Evolutionary conservation across 495 filamentous ascomycete genomes (phyloP).

Genomic region (Xylaria intraflava): DNA sequence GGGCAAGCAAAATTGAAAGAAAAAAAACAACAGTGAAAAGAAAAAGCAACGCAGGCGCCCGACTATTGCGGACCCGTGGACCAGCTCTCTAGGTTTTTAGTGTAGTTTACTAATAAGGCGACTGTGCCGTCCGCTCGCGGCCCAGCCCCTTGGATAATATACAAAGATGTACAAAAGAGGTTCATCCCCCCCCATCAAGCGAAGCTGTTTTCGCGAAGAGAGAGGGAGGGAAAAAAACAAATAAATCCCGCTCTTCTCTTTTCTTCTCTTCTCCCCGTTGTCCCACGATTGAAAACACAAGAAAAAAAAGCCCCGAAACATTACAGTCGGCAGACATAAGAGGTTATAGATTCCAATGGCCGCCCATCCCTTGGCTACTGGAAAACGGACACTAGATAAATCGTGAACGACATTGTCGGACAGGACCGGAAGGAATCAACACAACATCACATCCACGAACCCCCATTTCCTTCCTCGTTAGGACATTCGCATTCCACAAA

Average conservation of each 20-base stretch:
- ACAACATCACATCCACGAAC: conserved; percentile 14
- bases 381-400: conserved; percentile 11
- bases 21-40: neutral
- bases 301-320: neutral
- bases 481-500: conserved; percentile 25
- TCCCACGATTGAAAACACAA: neutral
- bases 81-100: too few relatives aligned
- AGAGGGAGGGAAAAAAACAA: neutral
- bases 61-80: too few relatives aligned
- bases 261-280: neutral
- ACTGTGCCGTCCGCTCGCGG: neutral
- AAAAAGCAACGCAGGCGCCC: conserved; percentile 8
- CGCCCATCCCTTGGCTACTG: neutral
- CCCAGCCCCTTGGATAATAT: conserved; percentile 23
- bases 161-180: conserved; percentile 20
- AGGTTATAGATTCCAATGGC: neutral
- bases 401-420: conserved; percentile 20
- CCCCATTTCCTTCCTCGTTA: conserved; percentile 21
- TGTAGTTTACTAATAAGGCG: too few relatives aligned
- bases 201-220: neutral
- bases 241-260: neutral
- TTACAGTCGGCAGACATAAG: conserved; percentile 2
- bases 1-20: too few relatives aligned
- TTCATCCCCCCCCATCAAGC: neutral
- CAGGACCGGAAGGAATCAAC: conserved; percentile 16